Conservation (phyloP, 441 rosid species). For the Erodium moschatum region DNA sequence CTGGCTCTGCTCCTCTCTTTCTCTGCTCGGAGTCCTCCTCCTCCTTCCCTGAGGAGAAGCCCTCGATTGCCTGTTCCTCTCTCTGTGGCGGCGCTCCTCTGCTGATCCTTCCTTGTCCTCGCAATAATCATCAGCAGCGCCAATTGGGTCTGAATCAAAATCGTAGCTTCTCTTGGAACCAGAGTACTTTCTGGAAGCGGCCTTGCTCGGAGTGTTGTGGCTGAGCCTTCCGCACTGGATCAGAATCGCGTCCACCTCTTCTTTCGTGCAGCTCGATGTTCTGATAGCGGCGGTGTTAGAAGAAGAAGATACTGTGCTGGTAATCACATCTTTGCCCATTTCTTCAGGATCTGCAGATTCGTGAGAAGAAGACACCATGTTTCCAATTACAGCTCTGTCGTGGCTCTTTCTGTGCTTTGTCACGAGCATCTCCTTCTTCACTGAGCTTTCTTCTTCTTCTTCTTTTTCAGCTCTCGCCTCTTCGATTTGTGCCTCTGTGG, state of each 20-base stretch:
- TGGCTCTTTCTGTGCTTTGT: conserved; percentile 27
- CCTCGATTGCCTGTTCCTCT: conserved; percentile 38
- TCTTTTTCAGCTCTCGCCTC: conserved; percentile 21
- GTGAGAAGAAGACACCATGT: neutral
- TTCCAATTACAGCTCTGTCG: conserved; percentile 28
- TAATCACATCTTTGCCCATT: neutral
- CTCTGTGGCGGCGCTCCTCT: conserved; percentile 34
- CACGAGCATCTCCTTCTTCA: neutral
- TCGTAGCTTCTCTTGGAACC: conserved; percentile 62
- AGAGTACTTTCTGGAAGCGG: conserved; percentile 37
- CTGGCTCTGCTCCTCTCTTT: conserved; percentile 36
- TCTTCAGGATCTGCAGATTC: conserved; percentile 23
- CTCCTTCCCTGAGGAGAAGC: conserved; percentile 41
- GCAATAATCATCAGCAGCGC: conserved; percentile 23
- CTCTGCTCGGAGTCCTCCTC: conserved; percentile 83
- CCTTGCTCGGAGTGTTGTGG: conserved; percentile 6
- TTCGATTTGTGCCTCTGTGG: neutral
- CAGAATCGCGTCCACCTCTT: conserved; percentile 83
- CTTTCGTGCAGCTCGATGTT: conserved; percentile 53
- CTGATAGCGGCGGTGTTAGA: conserved; percentile 24
- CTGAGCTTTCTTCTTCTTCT: conserved; percentile 27
- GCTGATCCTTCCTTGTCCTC: conserved; percentile 33
- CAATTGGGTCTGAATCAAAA: conserved; percentile 52
- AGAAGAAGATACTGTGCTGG: neutral
- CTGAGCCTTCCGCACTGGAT: conserved; percentile 86